These are phyloP conservation scores for Lithospermum erythrorhizon DNA, from an alignment of 257 asterid species.

Conservation along the genomic window DNA sequence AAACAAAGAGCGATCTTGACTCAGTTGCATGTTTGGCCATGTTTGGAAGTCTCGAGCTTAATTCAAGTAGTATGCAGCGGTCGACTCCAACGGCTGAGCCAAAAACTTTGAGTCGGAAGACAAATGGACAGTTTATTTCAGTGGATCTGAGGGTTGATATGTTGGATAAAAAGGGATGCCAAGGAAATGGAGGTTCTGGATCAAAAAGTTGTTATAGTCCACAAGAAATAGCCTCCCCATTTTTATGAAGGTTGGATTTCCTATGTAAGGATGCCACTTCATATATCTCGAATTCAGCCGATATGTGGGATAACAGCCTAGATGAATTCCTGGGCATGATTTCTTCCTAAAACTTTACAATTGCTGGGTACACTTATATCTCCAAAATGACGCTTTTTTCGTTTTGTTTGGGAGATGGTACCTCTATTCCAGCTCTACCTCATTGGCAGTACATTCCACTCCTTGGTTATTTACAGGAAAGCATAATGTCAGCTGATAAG, in stretches of 20 bases:
- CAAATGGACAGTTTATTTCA: conserved; percentile 81
- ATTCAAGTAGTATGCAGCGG: conserved; percentile 69
- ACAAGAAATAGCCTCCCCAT: conserved; percentile 60
- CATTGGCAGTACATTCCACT: not conserved
- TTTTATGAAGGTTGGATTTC: conserved; percentile 62
- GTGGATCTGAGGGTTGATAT: conserved; percentile 80
- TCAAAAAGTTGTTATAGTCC: conserved; percentile 76
- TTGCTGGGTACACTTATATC: conserved; percentile 38
- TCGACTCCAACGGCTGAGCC: conserved; percentile 80
- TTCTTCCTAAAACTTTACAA: conserved; percentile 73
- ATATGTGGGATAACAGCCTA: conserved; percentile 81
- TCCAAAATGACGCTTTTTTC: not conserved
- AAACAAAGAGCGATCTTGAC: conserved; percentile 42
- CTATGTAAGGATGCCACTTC: conserved; percentile 59
- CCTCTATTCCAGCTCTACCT: not conserved
- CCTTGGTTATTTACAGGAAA: conserved; percentile 35
- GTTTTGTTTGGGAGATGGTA: no score
- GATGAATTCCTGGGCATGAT: conserved; percentile 57
- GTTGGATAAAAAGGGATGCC: conserved; percentile 83
- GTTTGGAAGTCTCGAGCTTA: conserved; percentile 82
- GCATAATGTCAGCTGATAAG: conserved; percentile 51
- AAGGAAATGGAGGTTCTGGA: conserved; percentile 34
- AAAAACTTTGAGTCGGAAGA: conserved; percentile 56
- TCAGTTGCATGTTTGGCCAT: conserved; percentile 80
- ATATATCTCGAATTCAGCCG: conserved; percentile 72